Evolutionary conservation across 441 rosid species (phyloP), one percentile per base, ranked within the genome.

Genomic region (Macaranga tanarius): DNA sequence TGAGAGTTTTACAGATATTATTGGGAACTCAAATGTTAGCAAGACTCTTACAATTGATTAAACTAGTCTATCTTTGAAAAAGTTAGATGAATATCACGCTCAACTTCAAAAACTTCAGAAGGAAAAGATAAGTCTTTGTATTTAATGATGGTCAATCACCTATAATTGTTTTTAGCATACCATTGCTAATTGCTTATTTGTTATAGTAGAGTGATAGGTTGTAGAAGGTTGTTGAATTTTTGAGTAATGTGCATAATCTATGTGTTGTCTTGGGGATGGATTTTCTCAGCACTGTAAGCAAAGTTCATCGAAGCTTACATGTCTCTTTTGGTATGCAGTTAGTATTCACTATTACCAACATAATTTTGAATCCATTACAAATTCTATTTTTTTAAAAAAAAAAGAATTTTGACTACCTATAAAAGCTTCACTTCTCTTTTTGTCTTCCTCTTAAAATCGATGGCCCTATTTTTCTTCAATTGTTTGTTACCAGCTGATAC

Each of bases 241-340:
- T 93, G 67, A 86, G 98, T 78, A 89, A 88, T 28, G 98, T 93
- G 77, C 99, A 93, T 77, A 93, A 91, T 85, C 92, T 95, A 31
- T 95, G 98, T 78, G 92, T 91, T n/a, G 98, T 93, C 58, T 93
- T 95, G 52, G 98, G 95, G 66, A 83, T 95, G 94, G 98, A 95
- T 79, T 93, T 95, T 86, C 78, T 93, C 66, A 83, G 86, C 40
- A 89, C 95, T 2, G 89, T 95, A 69, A 89, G 90, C 12, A 95
- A 89, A 81, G 99, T 93, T 84, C 99, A 95, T 86, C 97, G 98
- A 2, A 95, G 98, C 89, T 86, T 95, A 73, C 86, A 87, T 84
- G 96, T 89, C 73, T 83, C 93, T 38, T 82, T 85, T 4, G 85
- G 84, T 73, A 88, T 80, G 76, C 95, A 89, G 76, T 90, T n/a